Evolutionary conservation across 2,329 filamentous ascomycete genomes (phyloP), one percentile per base, ranked within the genome.

Genomic region (Amauroascus verrucosus): DNA sequence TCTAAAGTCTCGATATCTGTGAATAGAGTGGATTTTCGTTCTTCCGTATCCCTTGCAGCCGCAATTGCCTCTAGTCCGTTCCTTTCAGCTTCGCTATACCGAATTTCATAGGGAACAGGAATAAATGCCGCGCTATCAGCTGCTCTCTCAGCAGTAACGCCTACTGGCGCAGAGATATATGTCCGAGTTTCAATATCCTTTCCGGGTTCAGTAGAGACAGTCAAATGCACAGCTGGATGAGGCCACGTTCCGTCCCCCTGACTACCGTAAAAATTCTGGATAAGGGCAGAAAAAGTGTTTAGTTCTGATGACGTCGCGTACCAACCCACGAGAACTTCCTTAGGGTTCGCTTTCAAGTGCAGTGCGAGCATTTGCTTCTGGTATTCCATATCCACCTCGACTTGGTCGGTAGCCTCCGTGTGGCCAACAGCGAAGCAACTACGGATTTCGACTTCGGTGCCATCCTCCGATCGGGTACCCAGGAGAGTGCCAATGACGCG

Each of bases 341-440:
- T 88, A 48, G 93, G 93, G 71, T 89, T 86, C 54, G 90, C 91
- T 75, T 91, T 91, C 62, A 97, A 83, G 70, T 95, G 91, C 63
- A 98, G 78, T 56, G 87, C 85, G 55, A 97, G 84, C 93, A 98
- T 98, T 72, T 91, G 90, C 81, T 97, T 97, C 76, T 98, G 93
- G 75, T 97, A 98, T 74, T 98, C 93, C 80, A 98, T 95, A 70
- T 98, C 93, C 60, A 98, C 93, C 74, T 98, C 93, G 65, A 98
- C 93, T 74, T 98, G 93, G 73, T 98, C 93, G 70, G 90, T 86
- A 63, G 91, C 95, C 76, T 98, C 93, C 62, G 91, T 97, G 77
- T 98, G 93, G 61, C 91, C 90, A 67, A 98, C 95, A 62, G 93
- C 93, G 71, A 98, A 98, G 76, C 88, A 91, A 67, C 88, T 94